Evolutionary conservation across 1,284 basidiomycete genomes (phyloP).

Genomic region (Cutaneotrichosporon cutaneum): DNA sequence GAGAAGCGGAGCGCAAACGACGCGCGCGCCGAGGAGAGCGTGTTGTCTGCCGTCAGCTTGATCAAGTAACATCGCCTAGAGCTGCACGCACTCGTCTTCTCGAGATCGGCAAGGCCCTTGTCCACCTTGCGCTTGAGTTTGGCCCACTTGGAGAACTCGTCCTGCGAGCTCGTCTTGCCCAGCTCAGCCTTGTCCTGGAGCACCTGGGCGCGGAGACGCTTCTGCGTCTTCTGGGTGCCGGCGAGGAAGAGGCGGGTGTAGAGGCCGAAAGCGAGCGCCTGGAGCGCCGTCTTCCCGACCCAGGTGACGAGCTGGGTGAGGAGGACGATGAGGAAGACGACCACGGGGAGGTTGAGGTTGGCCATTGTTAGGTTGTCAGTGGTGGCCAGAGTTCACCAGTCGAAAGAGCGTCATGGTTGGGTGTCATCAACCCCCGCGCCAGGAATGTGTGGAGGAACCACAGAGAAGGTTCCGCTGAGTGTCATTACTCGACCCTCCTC

Average conservation of each 20-base stretch:
- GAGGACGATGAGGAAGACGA: slow-evolving; percentile 77
- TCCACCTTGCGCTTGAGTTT: slow-evolving; percentile 87
- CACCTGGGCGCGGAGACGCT: slow-evolving; percentile 71
- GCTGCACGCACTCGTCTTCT: slow-evolving; percentile 74
- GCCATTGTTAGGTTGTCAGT: slow-evolving; percentile 24
- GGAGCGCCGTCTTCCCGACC: slow-evolving; percentile 79
- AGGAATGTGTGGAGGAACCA: not conserved
- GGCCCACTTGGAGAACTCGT: slow-evolving; percentile 99
- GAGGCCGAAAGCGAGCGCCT: slow-evolving; percentile 68
- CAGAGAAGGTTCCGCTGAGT: not conserved
- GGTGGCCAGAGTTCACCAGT: not conserved
- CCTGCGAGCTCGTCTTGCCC: slow-evolving; percentile 85
- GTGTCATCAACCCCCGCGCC: not conserved
- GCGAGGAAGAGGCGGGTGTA: slow-evolving; percentile 68
- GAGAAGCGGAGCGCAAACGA: slow-evolving; percentile 74
- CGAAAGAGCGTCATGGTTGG: not conserved
- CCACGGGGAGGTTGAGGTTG: slow-evolving; percentile 61
- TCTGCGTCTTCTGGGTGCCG: slow-evolving; percentile 60
- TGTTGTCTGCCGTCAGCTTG: slow-evolving; percentile 61
- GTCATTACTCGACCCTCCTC: not conserved
- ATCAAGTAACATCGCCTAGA: no score
- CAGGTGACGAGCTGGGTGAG: slow-evolving; percentile 77
- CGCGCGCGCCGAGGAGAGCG: slow-evolving; percentile 64
- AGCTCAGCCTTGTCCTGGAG: slow-evolving; percentile 80
- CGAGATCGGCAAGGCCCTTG: slow-evolving; percentile 89